These are phyloP conservation scores for Conticribra weissflogii DNA, from an alignment of 108 stramenopile species.

Conservation along the genomic window DNA sequence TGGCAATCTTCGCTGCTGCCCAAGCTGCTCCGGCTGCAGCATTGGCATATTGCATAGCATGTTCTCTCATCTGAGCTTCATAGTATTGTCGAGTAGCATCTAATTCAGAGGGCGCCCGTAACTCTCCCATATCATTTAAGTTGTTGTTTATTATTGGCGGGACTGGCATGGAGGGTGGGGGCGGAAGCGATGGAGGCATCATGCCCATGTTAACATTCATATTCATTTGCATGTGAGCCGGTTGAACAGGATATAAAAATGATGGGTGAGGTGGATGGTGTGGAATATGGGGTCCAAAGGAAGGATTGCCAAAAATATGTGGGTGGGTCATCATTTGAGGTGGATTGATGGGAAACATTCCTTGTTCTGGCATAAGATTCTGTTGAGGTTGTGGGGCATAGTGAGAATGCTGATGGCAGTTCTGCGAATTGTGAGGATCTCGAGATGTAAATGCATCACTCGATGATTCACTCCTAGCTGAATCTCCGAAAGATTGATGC, in stretches of 20 bases:
- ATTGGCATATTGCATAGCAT: slow-evolving; percentile 82
- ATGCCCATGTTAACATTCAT: background rate
- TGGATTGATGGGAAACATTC: background rate
- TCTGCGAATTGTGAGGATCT: too few relatives aligned
- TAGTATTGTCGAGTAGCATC: slow-evolving; percentile 60
- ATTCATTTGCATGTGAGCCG: background rate
- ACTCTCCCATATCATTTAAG: background rate
- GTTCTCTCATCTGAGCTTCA: slow-evolving; percentile 82
- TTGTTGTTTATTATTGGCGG: background rate
- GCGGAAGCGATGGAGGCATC: background rate
- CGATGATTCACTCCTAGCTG: too few relatives aligned
- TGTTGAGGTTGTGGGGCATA: too few relatives aligned
- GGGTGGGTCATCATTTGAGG: too few relatives aligned
- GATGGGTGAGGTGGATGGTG: background rate
- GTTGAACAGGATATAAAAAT: background rate
- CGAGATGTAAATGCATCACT: too few relatives aligned
- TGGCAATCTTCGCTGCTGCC: slow-evolving; percentile 76
- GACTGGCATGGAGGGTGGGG: background rate
- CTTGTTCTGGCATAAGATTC: background rate
- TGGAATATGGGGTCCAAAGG: background rate
- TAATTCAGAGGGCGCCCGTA: slow-evolving; percentile 1
- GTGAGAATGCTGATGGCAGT: too few relatives aligned
- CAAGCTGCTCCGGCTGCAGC: slow-evolving; percentile 86
- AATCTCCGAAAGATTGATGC: too few relatives aligned
- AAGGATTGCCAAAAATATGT: background rate